A percentile compares a stretch with the other conserved stretches of the same genome.
These are phyloP conservation scores for Arthrobotrys entomopaga DNA, from an alignment of 2,329 filamentous ascomycete species.

Conservation along the genomic window DNA sequence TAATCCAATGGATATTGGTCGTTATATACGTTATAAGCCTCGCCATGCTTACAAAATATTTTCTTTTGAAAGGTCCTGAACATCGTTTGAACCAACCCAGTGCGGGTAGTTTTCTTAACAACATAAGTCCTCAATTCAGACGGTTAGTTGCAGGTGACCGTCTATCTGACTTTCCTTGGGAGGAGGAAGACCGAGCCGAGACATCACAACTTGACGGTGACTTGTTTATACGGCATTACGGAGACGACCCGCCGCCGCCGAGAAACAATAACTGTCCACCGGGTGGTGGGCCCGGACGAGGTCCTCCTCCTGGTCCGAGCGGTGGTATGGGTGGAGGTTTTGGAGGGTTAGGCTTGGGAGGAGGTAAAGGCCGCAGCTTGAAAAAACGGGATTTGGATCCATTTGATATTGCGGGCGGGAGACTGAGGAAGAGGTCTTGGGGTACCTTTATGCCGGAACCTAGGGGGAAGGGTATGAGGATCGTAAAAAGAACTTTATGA, in stretches of 20 bases:
- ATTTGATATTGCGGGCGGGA: conserved; percentile 30
- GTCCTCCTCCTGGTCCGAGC: conserved; percentile 1
- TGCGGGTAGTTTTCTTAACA: background rate
- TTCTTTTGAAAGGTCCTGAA: conserved; percentile 2
- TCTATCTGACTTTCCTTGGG: conserved; percentile 18
- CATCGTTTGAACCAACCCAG: background rate
- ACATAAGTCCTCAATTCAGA: conserved; percentile 9
- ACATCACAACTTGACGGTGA: conserved; percentile 21
- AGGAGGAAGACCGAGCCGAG: conserved; percentile 29
- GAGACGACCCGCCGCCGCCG: background rate
- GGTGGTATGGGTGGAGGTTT: conserved; percentile 8
- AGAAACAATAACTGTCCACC: conserved; percentile 8
- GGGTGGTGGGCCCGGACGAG: background rate
- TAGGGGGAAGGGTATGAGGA: conserved; percentile 29
- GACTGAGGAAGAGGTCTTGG: conserved; percentile 32
- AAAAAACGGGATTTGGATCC: conserved; percentile 26
- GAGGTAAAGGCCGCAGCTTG: background rate
- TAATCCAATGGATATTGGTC: too few species aligned
- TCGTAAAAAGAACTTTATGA: conserved; percentile 19
- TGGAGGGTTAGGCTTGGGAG: conserved; percentile 8
- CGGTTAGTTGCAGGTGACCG: conserved; percentile 10
- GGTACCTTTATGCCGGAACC: conserved; percentile 33
- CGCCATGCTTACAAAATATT: background rate
- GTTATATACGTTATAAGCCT: background rate
- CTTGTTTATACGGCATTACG: conserved; percentile 17